phyloP scores from a whole-genome alignment of 2,329 filamentous ascomycete genomes.

The Colletotrichum truncatum region DNA sequence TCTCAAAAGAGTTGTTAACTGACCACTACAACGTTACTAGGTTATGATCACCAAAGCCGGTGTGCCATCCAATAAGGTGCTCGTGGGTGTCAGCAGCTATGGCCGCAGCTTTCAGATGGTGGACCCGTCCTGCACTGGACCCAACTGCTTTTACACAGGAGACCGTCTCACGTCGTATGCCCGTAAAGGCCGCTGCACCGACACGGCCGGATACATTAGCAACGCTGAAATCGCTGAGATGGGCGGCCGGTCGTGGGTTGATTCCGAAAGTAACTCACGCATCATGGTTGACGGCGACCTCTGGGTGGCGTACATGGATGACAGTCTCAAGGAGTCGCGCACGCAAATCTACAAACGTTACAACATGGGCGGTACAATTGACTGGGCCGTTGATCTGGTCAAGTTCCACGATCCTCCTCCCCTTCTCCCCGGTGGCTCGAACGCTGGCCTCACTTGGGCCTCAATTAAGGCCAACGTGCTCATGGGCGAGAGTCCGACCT shows the following conservation, averaged over 20 bases:
- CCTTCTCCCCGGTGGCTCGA: background rate
- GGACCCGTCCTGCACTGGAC: conserved; percentile 35
- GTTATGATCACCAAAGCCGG: conserved; percentile 46
- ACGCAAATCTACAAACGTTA: conserved; percentile 31
- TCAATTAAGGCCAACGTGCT: background rate
- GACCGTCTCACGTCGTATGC: conserved; percentile 21
- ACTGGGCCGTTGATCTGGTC: conserved; percentile 41
- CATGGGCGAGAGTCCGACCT: background rate
- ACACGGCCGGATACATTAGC: conserved; percentile 36
- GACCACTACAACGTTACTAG: no score
- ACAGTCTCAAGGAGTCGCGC: conserved; percentile 35
- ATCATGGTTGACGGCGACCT: conserved; percentile 24
- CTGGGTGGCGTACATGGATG: conserved; percentile 42
- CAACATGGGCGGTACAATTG: conserved; percentile 40
- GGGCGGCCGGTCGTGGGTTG: background rate
- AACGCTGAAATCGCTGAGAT: conserved; percentile 37
- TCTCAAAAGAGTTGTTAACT: no score
- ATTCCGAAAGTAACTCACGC: background rate
- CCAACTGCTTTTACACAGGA: conserved; percentile 19
- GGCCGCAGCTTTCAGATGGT: conserved; percentile 44
- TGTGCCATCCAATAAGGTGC: conserved; percentile 39
- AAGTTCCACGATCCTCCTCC: background rate
- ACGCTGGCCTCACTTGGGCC: background rate
- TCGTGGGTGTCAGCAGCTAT: conserved; percentile 43
- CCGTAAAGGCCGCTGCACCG: conserved; percentile 34